These are phyloP conservation scores for Vachellia collinsii DNA, from an alignment of 306 rosid species.

Conservation along the genomic window DNA sequence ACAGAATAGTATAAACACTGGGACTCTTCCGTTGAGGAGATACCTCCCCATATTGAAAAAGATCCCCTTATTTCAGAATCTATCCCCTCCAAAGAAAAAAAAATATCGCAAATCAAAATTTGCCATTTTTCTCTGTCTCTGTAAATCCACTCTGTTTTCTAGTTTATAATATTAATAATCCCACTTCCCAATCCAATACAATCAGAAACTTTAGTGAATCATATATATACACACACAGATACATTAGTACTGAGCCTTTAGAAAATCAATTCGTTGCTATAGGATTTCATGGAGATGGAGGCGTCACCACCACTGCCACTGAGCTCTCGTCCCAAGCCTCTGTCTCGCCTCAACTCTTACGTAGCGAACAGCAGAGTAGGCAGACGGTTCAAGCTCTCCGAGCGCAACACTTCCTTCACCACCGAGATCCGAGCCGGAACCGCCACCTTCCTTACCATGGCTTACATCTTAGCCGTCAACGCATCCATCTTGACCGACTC, in stretches of 20 bases:
- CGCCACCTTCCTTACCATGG: too few species aligned
- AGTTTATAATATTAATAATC: background rate
- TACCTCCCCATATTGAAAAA: constrained; percentile 34
- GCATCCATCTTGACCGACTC: too few species aligned
- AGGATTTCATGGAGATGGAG: constrained; percentile 46
- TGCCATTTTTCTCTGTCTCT: constrained; percentile 23
- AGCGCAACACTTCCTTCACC: too few species aligned
- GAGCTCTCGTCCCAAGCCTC: constrained; percentile 26
- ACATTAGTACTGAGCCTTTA: background rate
- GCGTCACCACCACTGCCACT: constrained; percentile 38
- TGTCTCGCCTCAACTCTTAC: constrained; percentile 61
- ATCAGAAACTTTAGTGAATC: background rate
- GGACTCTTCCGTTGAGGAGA: background rate
- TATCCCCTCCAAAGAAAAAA: constrained; percentile 26
- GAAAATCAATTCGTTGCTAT: too few species aligned
- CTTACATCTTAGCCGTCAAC: too few species aligned
- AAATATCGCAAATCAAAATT: constrained; percentile 7
- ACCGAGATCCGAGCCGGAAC: too few species aligned
- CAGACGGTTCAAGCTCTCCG: constrained; percentile 72
- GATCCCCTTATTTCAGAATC: constrained; percentile 48
- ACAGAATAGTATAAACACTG: background rate
- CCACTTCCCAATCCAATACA: constrained; percentile 12
- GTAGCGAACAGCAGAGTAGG: constrained; percentile 63
- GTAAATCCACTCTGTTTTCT: background rate
- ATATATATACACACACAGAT: background rate